phyloP scores from a whole-genome alignment of 306 rosid genomes.

The Trifolium fragiferum region DNA sequence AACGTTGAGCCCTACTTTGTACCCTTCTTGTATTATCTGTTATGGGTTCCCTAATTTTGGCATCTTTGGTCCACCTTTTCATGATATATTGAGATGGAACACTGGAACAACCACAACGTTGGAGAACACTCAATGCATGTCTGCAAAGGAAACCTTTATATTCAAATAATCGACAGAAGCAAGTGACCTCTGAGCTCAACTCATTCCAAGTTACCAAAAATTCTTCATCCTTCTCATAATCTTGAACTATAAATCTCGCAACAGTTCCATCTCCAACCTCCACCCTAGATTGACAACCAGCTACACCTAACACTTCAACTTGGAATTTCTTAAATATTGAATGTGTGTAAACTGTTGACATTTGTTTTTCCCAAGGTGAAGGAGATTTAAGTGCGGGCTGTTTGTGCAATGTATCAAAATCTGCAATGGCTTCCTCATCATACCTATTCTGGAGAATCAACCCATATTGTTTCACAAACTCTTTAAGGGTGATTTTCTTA shows the following conservation, averaged over 20 bases:
- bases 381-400: slow-evolving; percentile 95
- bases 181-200: slow-evolving; percentile 73
- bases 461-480: slow-evolving; percentile 85
- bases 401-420: slow-evolving; percentile 91
- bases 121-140: slow-evolving; percentile 85
- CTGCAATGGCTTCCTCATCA: slow-evolving; percentile 90
- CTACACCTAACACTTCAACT: slow-evolving; percentile 90
- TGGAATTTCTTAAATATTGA: slow-evolving; percentile 89
- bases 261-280: slow-evolving; percentile 68
- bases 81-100: slow-evolving; percentile 78
- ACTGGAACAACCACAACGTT: slow-evolving; percentile 78
- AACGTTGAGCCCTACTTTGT: slow-evolving; percentile 74
- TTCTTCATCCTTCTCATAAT: slow-evolving; percentile 78
- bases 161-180: slow-evolving; percentile 84
- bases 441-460: slow-evolving; percentile 79
- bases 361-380: slow-evolving; percentile 97
- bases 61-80: slow-evolving; percentile 92
- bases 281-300: slow-evolving; percentile 82
- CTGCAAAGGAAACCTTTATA: slow-evolving; percentile 94
- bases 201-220: slow-evolving; percentile 76
- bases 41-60: slow-evolving; percentile 59
- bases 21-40: slow-evolving; percentile 58
- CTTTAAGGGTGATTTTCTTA: slow-evolving; percentile 83
- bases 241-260: slow-evolving; percentile 72
- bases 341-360: slow-evolving; percentile 88